Conservation (phyloP, 805 yeast species). For the Pichia phayaonensis region DNA sequence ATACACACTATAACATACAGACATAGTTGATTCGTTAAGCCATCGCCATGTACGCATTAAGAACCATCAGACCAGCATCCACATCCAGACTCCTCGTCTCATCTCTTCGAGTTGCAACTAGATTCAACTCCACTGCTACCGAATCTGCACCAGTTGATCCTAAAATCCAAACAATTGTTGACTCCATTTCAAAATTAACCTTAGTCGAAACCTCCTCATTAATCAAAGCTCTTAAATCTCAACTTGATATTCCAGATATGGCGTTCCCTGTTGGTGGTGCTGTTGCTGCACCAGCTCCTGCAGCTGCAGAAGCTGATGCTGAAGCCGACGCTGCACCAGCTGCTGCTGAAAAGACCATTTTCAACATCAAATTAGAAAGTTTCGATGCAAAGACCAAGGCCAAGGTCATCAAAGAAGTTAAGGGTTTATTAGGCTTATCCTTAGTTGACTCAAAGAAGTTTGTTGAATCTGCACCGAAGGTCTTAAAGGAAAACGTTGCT, state of each 20-base stretch:
- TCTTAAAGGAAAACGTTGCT: constrained; percentile 88
- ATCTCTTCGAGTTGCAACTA: neutral
- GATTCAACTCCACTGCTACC: constrained; percentile 43
- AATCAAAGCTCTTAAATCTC: constrained; percentile 69
- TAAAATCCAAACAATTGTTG: constrained; percentile 80
- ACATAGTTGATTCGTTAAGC: too few relatives aligned
- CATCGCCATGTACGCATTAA: constrained; percentile 3
- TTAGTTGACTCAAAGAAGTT: constrained; percentile 96
- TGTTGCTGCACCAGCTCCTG: constrained; percentile 51
- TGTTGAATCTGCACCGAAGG: constrained; percentile 96
- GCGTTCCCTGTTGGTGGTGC: constrained; percentile 69
- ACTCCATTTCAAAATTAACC: constrained; percentile 84
- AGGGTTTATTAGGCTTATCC: constrained; percentile 81
- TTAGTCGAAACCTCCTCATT: constrained; percentile 87
- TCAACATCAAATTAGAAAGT: constrained; percentile 83
- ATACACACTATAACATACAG: too few relatives aligned
- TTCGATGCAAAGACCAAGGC: constrained; percentile 95
- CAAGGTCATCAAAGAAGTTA: constrained; percentile 95
- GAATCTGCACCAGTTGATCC: constrained; percentile 60
- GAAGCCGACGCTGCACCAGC: constrained; percentile 70
- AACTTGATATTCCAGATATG: constrained; percentile 90
- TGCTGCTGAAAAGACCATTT: constrained; percentile 88
- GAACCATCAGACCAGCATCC: constrained; percentile 8
- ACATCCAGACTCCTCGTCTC: neutral
- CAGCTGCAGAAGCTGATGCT: constrained; percentile 60